phyloP scores from a whole-genome alignment of 164 flowering plant genomes.

The Tetracentron sinense region DNA sequence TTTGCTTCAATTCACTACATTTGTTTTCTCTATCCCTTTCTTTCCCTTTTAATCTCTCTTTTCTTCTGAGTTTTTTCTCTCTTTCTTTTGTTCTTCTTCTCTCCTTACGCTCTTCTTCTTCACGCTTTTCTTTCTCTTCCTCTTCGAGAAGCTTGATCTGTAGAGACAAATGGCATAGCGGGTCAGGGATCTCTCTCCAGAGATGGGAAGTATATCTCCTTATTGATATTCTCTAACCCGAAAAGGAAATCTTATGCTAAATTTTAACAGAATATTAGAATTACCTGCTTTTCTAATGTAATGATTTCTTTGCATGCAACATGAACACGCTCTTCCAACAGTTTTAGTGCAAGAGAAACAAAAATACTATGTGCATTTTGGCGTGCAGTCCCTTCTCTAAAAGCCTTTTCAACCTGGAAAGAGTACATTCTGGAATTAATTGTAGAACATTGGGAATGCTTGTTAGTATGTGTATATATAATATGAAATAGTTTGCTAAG shows the following conservation, averaged over 20 bases:
- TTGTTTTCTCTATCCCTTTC: slow-evolving; percentile 53
- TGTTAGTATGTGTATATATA: slow-evolving; percentile 42
- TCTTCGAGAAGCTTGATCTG: slow-evolving; percentile 98
- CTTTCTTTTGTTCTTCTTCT: slow-evolving; percentile 80
- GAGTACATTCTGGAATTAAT: slow-evolving; percentile 36
- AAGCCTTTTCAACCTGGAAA: slow-evolving; percentile 92
- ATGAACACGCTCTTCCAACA: slow-evolving; percentile 92
- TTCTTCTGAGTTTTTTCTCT: slow-evolving; percentile 89
- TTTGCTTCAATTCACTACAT: slow-evolving; percentile 26
- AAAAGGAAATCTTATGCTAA: slow-evolving; percentile 1
- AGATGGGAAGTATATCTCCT: neutral
- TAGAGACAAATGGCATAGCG: slow-evolving; percentile 15
- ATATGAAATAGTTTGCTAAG: no score
- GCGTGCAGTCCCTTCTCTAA: slow-evolving; percentile 95
- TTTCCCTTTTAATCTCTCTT: slow-evolving; percentile 83
- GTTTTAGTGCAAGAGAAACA: slow-evolving; percentile 83
- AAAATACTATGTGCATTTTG: slow-evolving; percentile 98
- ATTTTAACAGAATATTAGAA: neutral
- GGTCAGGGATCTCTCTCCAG: slow-evolving; percentile 6
- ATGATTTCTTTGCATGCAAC: slow-evolving; percentile 97
- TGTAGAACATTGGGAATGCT: slow-evolving; percentile 54
- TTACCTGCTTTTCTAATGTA: slow-evolving; percentile 93
- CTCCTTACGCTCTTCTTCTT: slow-evolving; percentile 93
- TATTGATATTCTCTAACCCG: neutral
- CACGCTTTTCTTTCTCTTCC: slow-evolving; percentile 95